Conservation (phyloP, 345 rosid species). For the Geranium rotundifolium region DNA sequence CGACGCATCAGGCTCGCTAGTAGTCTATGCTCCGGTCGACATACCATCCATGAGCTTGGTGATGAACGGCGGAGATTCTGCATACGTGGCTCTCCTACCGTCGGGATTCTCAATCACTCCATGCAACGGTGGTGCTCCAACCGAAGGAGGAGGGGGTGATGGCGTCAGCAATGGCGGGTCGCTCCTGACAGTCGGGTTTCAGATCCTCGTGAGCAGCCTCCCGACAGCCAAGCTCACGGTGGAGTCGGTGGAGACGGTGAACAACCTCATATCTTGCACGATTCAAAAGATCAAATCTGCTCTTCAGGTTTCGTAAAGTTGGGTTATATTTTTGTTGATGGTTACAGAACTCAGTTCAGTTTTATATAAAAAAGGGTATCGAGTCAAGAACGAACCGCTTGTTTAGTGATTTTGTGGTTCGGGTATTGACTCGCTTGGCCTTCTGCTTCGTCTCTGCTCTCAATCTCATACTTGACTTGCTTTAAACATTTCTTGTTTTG, state of each 20-base stretch:
- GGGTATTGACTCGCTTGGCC: slow-evolving; percentile 28
- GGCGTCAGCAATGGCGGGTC: slow-evolving; percentile 6
- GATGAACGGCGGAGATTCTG: slow-evolving; percentile 19
- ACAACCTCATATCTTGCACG: slow-evolving; percentile 48
- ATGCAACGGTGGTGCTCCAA: background rate
- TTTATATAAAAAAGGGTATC: slow-evolving; percentile 12
- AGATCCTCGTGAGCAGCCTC: slow-evolving; percentile 39
- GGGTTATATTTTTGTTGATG: too few relatives aligned
- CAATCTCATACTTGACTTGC: too few relatives aligned
- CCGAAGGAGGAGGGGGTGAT: too few relatives aligned
- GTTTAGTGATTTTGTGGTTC: slow-evolving; percentile 15
- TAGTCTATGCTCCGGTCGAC: slow-evolving; percentile 63
- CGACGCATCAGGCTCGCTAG: slow-evolving; percentile 38
- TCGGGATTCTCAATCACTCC: slow-evolving; percentile 55
- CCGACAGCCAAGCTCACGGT: slow-evolving; percentile 34
- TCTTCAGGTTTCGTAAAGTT: slow-evolving; percentile 17
- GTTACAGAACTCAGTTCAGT: too few relatives aligned
- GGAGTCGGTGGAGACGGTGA: slow-evolving; percentile 51
- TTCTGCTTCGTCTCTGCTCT: too few relatives aligned
- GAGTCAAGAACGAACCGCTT: slow-evolving; percentile 42
- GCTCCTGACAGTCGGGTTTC: slow-evolving; percentile 45
- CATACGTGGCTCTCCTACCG: slow-evolving; percentile 35
- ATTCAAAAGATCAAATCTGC: slow-evolving; percentile 48
- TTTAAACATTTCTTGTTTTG: too few relatives aligned
- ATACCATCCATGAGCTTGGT: slow-evolving; percentile 25